These are phyloP conservation scores for Parastagonospora nodorum DNA, from an alignment of 2,329 filamentous ascomycete genomes.

Conservation along the genomic window DNA sequence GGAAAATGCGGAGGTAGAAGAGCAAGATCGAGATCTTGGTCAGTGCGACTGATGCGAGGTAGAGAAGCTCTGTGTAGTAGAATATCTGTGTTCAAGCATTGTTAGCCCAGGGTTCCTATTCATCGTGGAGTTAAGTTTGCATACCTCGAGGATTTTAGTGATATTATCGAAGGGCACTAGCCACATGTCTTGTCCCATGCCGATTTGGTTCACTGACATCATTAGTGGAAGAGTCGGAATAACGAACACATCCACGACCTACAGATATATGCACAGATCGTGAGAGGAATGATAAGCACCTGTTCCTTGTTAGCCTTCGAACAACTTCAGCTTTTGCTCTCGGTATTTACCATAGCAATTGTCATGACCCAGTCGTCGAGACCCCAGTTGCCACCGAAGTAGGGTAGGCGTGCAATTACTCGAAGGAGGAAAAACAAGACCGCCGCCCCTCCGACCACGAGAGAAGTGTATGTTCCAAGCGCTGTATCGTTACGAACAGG, in stretches of 20 bases:
- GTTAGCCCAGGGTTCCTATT: neutral
- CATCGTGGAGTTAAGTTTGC: neutral
- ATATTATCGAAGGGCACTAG: slow-evolving; percentile 51
- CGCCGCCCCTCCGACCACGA: slow-evolving; percentile 37
- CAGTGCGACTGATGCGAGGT: slow-evolving; percentile 24
- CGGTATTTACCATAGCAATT: neutral
- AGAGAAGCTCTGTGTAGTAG: slow-evolving; percentile 28
- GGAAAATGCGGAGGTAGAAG: slow-evolving; percentile 41
- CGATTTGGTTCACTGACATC: slow-evolving; percentile 36
- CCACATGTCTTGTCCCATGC: slow-evolving; percentile 59
- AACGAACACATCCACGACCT: neutral
- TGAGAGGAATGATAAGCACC: slow-evolving; percentile 20
- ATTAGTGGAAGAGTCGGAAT: neutral
- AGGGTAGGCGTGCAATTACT: slow-evolving; percentile 41
- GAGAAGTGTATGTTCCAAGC: slow-evolving; percentile 40
- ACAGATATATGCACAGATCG: slow-evolving; percentile 10
- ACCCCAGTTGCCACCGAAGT: slow-evolving; percentile 45
- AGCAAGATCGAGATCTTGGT: slow-evolving; percentile 37
- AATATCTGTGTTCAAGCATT: slow-evolving; percentile 16
- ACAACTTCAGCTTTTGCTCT: neutral
- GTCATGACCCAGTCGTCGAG: slow-evolving; percentile 48
- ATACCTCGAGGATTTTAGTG: slow-evolving; percentile 48
- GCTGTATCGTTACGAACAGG: slow-evolving; percentile 45
- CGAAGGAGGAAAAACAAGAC: slow-evolving; percentile 43
- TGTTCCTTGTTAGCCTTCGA: neutral